These are phyloP conservation scores for Zychaea mexicana DNA, from an alignment of 371 early-diverging fungal species.

Conservation along the genomic window DNA sequence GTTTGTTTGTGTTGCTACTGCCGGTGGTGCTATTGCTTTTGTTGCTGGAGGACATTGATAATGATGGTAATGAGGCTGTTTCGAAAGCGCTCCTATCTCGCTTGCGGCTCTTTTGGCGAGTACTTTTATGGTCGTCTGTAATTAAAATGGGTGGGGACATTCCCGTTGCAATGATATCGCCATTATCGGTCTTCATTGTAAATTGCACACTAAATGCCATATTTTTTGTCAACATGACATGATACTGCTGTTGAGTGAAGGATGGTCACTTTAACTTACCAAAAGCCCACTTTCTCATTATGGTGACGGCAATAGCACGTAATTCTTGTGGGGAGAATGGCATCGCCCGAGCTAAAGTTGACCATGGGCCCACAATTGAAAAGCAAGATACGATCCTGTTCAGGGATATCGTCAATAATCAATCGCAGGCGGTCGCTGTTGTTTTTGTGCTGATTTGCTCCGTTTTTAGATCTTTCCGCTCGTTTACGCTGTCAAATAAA, in stretches of 20 bases:
- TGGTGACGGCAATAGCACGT: constrained; percentile 96
- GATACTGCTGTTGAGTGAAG: not conserved
- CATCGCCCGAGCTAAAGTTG: constrained; percentile 83
- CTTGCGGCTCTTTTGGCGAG: constrained; percentile 29
- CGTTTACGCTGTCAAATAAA: constrained; percentile 45
- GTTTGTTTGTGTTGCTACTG: no score
- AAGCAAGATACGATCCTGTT: constrained; percentile 57
- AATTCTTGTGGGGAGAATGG: constrained; percentile 85
- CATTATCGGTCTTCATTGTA: constrained; percentile 62
- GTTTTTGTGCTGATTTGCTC: constrained; percentile 8
- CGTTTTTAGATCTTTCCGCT: constrained; percentile 44
- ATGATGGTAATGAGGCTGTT: not conserved
- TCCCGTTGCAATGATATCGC: constrained; percentile 72
- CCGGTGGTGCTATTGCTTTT: not conserved
- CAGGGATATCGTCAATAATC: constrained; percentile 26
- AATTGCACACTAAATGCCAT: constrained; percentile 59
- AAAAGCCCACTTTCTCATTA: constrained; percentile 87
- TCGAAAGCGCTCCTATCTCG: not conserved
- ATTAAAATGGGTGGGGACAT: constrained; percentile 90
- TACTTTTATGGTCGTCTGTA: constrained; percentile 92
- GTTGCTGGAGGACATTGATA: not conserved
- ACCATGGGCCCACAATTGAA: constrained; percentile 85
- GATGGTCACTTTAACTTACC: constrained; percentile 23
- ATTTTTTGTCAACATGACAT: not conserved
- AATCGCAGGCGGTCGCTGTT: not conserved